Base-by-base conservation (phyloP, 2,329 filamentous ascomycete species). In the Emmonsiellopsis sp. region DNA sequence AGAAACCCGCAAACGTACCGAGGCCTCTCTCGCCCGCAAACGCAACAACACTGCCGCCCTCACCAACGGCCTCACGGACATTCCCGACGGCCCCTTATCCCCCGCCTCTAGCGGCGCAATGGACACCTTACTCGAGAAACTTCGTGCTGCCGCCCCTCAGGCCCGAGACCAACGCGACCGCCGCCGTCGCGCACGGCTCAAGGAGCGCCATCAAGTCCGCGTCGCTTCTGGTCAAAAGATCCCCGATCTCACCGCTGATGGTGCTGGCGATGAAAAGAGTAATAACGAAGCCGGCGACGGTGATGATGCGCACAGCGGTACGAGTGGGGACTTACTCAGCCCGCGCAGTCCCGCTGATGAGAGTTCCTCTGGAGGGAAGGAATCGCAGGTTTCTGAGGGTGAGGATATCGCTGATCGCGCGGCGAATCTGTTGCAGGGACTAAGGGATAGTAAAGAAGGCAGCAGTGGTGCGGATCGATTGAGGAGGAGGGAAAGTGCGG, bases 41-140 rank as follows among this genome's bases (percentile, higher is more conserved):
- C 75, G 74, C 21, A 66, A 70, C 56, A 73, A 81, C 58, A 82
- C 87, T 58, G 80, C 82, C n/a, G 79, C 85, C 61, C 75, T 84
- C 59, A 86, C 86, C 64, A 74, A 75, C n/a, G 60, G 63, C 31
- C 60, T 67, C 33, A 69, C 68, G 39, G 73, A 71, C 11, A 70
- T 64, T 14, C 71, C 72, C 13, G 71, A 74, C 10, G 68, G 68
- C 14, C 83, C 83, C 5, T 75, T 79, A 33, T 86, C 85, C 2
- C 86, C 88, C 27, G 79, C 80, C 34, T 85, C 82, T 53, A 89
- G 88, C 6, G 93, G 92, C 52, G 93, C 91, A 51, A 97, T 98
- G 91, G 93, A 98, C 72, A 88, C 87, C 42, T 76, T 98, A 27
- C 81, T 98, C 48, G 89, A 96, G 81, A 97, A 97, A 72, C 76